Evolutionary conservation across 2,329 filamentous ascomycete genomes (phyloP).

Genomic region (Escovopsis sp.): DNA sequence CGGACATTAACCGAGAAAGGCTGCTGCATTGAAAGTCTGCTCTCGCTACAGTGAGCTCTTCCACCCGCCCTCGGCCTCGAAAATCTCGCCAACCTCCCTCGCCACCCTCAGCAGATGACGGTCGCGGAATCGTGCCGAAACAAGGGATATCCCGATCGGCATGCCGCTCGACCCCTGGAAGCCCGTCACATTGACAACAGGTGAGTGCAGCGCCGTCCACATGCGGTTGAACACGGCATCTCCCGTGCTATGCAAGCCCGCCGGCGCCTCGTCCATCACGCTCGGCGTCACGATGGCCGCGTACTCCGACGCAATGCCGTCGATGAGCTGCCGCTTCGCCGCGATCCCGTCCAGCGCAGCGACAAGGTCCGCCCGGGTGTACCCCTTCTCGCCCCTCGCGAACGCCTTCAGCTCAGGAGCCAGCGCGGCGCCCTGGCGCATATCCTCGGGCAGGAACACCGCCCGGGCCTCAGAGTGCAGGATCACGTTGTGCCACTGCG

Average conservation of each 20-base stretch:
- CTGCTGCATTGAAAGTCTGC: background rate
- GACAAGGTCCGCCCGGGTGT: slow-evolving; percentile 32
- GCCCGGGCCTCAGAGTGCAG: slow-evolving; percentile 37
- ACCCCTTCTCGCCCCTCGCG: slow-evolving; percentile 31
- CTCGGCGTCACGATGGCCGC: slow-evolving; percentile 44
- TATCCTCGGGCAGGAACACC: slow-evolving; percentile 40
- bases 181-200: slow-evolving; percentile 49
- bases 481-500: slow-evolving; percentile 36
- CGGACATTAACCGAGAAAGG: too few species aligned
- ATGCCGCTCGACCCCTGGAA: slow-evolving; percentile 38
- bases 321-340: slow-evolving; percentile 36
- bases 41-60: slow-evolving; percentile 7
- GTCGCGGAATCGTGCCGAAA: slow-evolving; percentile 33
- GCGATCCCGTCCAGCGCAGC: slow-evolving; percentile 40
- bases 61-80: slow-evolving; percentile 17
- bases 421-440: slow-evolving; percentile 30
- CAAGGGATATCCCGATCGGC: slow-evolving; percentile 44
- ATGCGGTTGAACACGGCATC: slow-evolving; percentile 34
- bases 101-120: slow-evolving; percentile 27
- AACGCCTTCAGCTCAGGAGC: slow-evolving; percentile 28
- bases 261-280: slow-evolving; percentile 43
- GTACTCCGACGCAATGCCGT: slow-evolving; percentile 35
- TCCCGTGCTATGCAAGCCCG: slow-evolving; percentile 38
- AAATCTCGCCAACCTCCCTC: slow-evolving; percentile 22
- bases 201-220: slow-evolving; percentile 45